Percentiles rank a stretch among this genome's conserved stretches.
phyloP scores from a whole-genome alignment of 345 rosid genomes.

The Heritiera fomes region DNA sequence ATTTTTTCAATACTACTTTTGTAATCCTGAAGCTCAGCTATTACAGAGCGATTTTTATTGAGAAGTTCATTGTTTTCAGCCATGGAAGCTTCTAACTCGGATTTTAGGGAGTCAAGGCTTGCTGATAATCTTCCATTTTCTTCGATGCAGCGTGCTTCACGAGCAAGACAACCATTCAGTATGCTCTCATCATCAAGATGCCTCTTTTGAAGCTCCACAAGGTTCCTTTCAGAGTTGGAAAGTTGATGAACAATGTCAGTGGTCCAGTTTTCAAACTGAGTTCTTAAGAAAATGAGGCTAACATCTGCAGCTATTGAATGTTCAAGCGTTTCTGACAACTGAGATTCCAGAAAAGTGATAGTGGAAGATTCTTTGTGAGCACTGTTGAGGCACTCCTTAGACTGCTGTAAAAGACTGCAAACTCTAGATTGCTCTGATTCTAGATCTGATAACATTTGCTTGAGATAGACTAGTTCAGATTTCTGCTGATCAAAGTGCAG shows the following conservation, averaged over 20 bases:
- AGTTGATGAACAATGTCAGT: slow-evolving; percentile 51
- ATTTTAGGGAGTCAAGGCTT: slow-evolving; percentile 46
- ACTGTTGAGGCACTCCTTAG: slow-evolving; percentile 52
- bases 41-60: slow-evolving; percentile 34
- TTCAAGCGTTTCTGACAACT: slow-evolving; percentile 61
- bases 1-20: slow-evolving; percentile 36
- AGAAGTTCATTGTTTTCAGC: slow-evolving; percentile 45
- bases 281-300: slow-evolving; percentile 43
- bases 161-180: slow-evolving; percentile 54
- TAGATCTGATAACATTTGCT: slow-evolving; percentile 52
- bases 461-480: slow-evolving; percentile 56
- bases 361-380: slow-evolving; percentile 46
- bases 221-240: slow-evolving; percentile 40
- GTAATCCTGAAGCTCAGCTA: slow-evolving; percentile 48
- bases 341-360: slow-evolving; percentile 52
- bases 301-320: slow-evolving; percentile 57
- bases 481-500: slow-evolving; percentile 51
- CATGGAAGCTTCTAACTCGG: slow-evolving; percentile 51
- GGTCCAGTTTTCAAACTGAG: slow-evolving; percentile 51
- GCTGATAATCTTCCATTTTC: slow-evolving; percentile 55
- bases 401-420: slow-evolving; percentile 43
- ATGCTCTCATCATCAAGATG: slow-evolving; percentile 46
- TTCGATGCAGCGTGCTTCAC: slow-evolving; percentile 50
- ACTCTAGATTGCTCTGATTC: slow-evolving; percentile 61
- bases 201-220: slow-evolving; percentile 55